These are phyloP conservation scores for Clitocybe nebularis DNA, from an alignment of 1,284 basidiomycete species.

Conservation along the genomic window DNA sequence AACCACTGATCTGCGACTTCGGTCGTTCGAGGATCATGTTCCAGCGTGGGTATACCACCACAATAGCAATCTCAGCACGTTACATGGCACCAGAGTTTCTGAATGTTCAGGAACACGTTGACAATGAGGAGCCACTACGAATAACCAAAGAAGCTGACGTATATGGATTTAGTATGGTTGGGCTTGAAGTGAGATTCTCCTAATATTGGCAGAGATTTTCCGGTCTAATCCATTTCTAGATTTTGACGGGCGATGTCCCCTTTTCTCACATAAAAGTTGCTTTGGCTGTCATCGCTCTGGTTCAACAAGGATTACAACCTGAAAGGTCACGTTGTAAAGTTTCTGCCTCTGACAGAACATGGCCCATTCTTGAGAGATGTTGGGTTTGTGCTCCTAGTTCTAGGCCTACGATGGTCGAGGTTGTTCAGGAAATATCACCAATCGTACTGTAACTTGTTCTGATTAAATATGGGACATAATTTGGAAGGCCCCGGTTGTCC, in stretches of 20 bases:
- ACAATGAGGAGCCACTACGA: neutral
- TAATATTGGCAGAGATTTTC: no score
- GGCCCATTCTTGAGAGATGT: neutral
- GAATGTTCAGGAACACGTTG: neutral
- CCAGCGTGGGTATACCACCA: constrained; percentile 19
- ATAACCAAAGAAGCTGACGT: constrained; percentile 9
- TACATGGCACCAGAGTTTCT: constrained; percentile 23
- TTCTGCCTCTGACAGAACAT: neutral
- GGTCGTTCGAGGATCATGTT: constrained; percentile 21
- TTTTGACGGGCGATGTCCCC: constrained; percentile 2
- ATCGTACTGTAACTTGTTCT: no score
- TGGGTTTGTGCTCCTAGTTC: neutral
- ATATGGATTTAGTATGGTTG: constrained; percentile 8
- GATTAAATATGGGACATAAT: no score
- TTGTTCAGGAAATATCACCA: neutral
- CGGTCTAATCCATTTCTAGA: neutral
- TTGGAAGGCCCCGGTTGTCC: no score
- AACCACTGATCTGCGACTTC: constrained; percentile 22
- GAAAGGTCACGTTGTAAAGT: no score
- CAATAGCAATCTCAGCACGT: constrained; percentile 14
- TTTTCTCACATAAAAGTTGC: neutral
- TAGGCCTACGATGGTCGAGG: neutral
- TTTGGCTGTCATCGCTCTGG: neutral
- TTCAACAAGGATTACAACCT: neutral
- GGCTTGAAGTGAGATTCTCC: constrained; percentile 5